Conservation (phyloP, 345 rosid genomes). For the Zanthoxylum bungeanum region DNA sequence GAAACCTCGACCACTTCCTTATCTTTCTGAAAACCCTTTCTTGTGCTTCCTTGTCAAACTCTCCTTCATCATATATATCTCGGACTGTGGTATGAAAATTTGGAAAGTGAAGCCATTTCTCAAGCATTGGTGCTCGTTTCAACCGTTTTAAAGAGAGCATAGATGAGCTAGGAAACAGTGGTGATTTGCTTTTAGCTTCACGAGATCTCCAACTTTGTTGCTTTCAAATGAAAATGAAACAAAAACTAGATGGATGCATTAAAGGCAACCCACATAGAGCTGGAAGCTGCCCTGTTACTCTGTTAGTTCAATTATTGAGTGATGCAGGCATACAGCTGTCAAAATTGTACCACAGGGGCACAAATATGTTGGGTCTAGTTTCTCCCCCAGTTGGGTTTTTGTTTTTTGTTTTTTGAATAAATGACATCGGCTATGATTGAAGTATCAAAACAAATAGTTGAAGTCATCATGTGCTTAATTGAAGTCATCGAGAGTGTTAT, state of each 20-base stretch:
- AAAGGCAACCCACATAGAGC: too few relatives aligned
- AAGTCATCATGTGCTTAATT: too few relatives aligned
- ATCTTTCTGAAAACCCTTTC: conserved; percentile 13
- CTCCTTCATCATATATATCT: conserved; percentile 10
- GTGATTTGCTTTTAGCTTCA: background rate
- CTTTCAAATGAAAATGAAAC: too few relatives aligned
- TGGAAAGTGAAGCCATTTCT: conserved; percentile 18
- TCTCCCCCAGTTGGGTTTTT: background rate
- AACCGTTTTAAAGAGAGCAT: background rate
- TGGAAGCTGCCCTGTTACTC: background rate
- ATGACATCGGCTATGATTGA: too few relatives aligned
- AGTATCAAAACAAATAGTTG: too few relatives aligned
- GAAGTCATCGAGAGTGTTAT: too few relatives aligned
- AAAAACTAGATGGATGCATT: too few relatives aligned
- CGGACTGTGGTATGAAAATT: conserved; percentile 25
- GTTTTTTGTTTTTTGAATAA: too few relatives aligned
- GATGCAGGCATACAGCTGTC: too few relatives aligned
- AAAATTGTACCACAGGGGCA: too few relatives aligned
- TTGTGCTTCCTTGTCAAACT: conserved; percentile 15
- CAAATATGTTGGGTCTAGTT: background rate
- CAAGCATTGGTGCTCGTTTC: background rate
- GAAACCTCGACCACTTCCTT: conserved; percentile 3
- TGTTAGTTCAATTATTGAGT: background rate
- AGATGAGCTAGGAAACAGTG: background rate
- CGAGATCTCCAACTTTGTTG: too few relatives aligned